phyloP scores from a whole-genome alignment of 1,284 basidiomycete genomes.

The Leucoagaricus sp. region DNA sequence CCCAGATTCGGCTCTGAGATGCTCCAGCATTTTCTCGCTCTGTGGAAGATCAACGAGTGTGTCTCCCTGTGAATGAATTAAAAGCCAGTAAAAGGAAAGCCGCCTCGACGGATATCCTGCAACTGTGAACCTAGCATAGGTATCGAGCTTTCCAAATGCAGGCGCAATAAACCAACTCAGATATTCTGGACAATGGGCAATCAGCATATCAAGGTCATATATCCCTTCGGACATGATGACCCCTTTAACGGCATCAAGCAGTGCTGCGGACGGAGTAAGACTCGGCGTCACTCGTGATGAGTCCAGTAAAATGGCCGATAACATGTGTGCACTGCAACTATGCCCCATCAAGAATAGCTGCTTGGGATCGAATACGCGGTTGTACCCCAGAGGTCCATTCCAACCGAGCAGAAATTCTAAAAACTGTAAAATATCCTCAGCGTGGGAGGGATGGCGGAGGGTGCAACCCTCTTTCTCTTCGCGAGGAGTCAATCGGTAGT shows the following conservation, averaged over 20 bases:
- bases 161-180: conserved; percentile 64
- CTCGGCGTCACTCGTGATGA: conserved; percentile 41
- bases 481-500: conserved; percentile 67
- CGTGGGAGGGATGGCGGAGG: conserved; percentile 70
- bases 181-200: conserved; percentile 63
- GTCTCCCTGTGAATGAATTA: conserved; percentile 76
- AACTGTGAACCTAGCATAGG: conserved; percentile 53
- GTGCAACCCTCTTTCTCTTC: conserved; percentile 36
- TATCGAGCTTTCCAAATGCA: conserved; percentile 52
- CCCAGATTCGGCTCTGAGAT: conserved; percentile 44
- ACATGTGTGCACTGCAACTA: conserved; percentile 80
- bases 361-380: conserved; percentile 39
- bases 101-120: conserved; percentile 39
- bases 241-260: conserved; percentile 52
- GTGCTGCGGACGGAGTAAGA: conserved; percentile 45
- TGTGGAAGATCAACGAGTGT: conserved; percentile 65
- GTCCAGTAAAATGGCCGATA: conserved; percentile 67
- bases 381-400: conserved; percentile 32
- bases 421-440: conserved; percentile 61
- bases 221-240: conserved; percentile 73
- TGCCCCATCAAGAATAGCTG: conserved; percentile 68
- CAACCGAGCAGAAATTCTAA: conserved; percentile 55
- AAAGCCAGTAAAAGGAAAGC: conserved; percentile 56
- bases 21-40: conserved; percentile 56
- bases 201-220: conserved; percentile 68